phyloP scores from a whole-genome alignment of 1,284 basidiomycete genomes.

The Crepidotus sp. region DNA sequence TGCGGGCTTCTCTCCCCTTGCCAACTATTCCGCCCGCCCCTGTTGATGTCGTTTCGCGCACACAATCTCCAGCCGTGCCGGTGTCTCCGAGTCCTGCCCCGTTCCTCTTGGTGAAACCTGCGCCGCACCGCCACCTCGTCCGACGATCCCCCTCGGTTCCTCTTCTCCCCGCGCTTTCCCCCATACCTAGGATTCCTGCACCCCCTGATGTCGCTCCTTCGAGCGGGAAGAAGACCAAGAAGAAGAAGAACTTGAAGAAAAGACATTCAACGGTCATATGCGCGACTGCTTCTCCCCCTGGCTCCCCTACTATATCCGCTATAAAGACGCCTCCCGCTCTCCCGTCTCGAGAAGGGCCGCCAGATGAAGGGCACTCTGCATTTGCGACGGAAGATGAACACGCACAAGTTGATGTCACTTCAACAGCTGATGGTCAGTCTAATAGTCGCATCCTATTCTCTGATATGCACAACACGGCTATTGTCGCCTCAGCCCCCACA shows the following conservation, averaged over 20 bases:
- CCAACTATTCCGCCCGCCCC: background rate
- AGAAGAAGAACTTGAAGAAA: slow-evolving; percentile 3
- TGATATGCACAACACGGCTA: slow-evolving; percentile 7
- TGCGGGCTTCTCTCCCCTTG: background rate
- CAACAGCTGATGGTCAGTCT: background rate
- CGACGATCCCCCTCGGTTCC: background rate
- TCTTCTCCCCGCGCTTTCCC: background rate
- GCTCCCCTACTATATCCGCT: background rate
- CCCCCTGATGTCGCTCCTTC: background rate
- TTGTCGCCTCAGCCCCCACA: background rate
- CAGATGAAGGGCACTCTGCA: background rate
- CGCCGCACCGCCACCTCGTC: background rate
- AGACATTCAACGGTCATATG: background rate
- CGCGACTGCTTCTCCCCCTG: background rate
- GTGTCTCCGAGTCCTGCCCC: background rate
- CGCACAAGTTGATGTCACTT: background rate
- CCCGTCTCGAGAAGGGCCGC: background rate
- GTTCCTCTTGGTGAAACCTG: background rate
- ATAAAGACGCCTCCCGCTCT: background rate
- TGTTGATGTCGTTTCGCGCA: background rate
- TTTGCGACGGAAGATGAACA: background rate
- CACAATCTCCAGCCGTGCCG: background rate
- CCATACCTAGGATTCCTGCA: background rate
- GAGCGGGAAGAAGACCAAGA: background rate
- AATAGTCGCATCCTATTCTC: slow-evolving; percentile 2